Conservation (phyloP, 148 eudicot species). For the Amaranthus cruentus region DNA sequence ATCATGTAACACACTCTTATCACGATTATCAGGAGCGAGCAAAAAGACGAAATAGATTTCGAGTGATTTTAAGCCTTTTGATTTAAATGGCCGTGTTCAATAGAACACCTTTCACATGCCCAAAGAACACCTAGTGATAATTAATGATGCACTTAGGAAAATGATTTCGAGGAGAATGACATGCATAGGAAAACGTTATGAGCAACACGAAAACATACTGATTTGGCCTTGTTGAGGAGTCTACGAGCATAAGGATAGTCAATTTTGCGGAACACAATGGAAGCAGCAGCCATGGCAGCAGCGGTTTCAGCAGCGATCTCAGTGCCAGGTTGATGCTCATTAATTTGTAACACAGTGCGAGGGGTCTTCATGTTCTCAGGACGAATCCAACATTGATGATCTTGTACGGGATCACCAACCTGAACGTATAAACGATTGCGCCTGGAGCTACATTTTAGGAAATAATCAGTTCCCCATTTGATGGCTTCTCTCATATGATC, state of each 20-base stretch:
- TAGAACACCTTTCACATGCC: too few relatives aligned
- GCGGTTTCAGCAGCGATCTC: conserved; percentile 95
- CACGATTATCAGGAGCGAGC: too few relatives aligned
- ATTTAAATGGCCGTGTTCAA: too few relatives aligned
- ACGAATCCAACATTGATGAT: conserved; percentile 74
- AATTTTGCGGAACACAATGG: conserved; percentile 47
- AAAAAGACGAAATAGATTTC: too few relatives aligned
- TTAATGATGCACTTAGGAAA: background rate
- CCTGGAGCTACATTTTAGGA: conserved; percentile 53
- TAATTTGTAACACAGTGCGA: conserved; percentile 52
- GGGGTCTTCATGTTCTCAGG: conserved; percentile 79
- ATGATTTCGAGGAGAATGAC: background rate
- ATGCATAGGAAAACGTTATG: background rate
- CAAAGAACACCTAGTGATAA: too few relatives aligned
- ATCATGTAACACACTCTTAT: too few relatives aligned
- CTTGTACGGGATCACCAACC: conserved; percentile 63
- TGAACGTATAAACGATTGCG: conserved; percentile 57
- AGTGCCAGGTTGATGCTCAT: conserved; percentile 54
- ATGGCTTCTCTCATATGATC: conserved; percentile 45
- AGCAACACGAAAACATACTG: conserved; percentile 26
- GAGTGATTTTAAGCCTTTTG: too few relatives aligned
- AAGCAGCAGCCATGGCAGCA: conserved; percentile 80
- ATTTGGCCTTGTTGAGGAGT: conserved; percentile 59
- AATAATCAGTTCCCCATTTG: conserved; percentile 84
- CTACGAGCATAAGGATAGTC: conserved; percentile 44